Percentiles rank a stretch among this genome's conserved stretches.
phyloP scores from a whole-genome alignment of 2,329 filamentous ascomycete species.

The Botrytis elliptica region DNA sequence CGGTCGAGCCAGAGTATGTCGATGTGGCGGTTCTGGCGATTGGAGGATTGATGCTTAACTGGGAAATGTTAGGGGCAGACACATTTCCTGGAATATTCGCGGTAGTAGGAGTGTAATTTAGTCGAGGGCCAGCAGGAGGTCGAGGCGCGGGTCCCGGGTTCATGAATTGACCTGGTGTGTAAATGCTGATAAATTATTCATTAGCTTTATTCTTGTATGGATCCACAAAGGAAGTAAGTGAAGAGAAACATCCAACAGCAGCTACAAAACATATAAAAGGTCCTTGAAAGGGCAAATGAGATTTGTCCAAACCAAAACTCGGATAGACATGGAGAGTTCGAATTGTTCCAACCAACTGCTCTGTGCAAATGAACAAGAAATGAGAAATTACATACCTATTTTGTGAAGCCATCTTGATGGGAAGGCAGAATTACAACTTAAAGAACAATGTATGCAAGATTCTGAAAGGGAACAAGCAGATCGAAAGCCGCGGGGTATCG shows the following conservation, averaged over 20 bases:
- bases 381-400: constrained; percentile 34
- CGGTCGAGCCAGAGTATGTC: constrained; percentile 69
- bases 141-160: constrained; percentile 93
- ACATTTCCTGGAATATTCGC: constrained; percentile 73
- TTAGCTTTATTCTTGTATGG: constrained; percentile 11
- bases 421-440: constrained; percentile 27
- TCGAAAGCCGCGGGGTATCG: constrained; percentile 36
- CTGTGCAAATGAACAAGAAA: constrained; percentile 27
- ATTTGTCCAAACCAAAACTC: not conserved
- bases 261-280: not conserved
- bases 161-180: constrained; percentile 75
- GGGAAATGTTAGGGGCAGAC: constrained; percentile 71
- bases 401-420: constrained; percentile 37
- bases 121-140: constrained; percentile 78
- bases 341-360: constrained; percentile 21
- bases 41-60: constrained; percentile 53
- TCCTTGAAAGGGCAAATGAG: not conserved
- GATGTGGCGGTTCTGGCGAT: constrained; percentile 65
- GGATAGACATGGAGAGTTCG: not conserved
- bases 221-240: constrained; percentile 15
- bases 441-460: constrained; percentile 19
- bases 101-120: constrained; percentile 74
- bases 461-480: constrained; percentile 17
- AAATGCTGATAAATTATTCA: constrained; percentile 46
- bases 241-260: constrained; percentile 16